phyloP scores from a whole-genome alignment of 2,329 filamentous ascomycete species.

The Pseudocercospora fijiensis region DNA sequence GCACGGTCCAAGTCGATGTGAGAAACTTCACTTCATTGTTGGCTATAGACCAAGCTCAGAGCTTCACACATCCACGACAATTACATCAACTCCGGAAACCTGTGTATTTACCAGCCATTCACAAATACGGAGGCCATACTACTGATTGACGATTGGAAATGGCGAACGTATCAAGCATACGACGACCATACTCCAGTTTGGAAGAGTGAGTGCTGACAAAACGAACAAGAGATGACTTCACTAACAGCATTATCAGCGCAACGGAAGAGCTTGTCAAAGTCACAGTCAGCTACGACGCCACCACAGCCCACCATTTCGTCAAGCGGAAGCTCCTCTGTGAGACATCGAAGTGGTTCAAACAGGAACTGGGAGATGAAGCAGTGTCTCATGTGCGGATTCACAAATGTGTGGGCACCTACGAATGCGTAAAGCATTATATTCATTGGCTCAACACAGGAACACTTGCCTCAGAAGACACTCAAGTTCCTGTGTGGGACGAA shows the following conservation, averaged over 20 bases:
- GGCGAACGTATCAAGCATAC: not conserved
- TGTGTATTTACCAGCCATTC: not conserved
- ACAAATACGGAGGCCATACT: not conserved
- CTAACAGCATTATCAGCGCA: not conserved
- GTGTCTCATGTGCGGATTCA: not conserved
- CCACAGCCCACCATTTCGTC: not conserved
- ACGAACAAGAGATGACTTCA: not conserved
- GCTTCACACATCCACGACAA: not conserved
- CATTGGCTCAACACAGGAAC: not conserved
- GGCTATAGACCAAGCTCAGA: not conserved
- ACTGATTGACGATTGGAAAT: not conserved
- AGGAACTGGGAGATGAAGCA: not conserved
- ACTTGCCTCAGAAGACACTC: not conserved
- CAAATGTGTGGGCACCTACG: not conserved
- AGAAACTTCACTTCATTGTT: not conserved
- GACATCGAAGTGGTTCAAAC: not conserved
- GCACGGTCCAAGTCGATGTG: not conserved
- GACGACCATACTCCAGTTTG: not conserved
- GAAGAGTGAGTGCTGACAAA: not conserved
- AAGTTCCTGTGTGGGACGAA: not conserved
- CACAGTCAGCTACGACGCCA: not conserved
- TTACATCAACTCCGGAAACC: not conserved
- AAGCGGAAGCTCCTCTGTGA: not conserved
- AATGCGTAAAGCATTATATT: not conserved
- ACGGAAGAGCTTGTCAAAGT: not conserved